These are phyloP conservation scores for Cadophora sp. DNA, from an alignment of 2,329 filamentous ascomycete species.

Conservation along the genomic window DNA sequence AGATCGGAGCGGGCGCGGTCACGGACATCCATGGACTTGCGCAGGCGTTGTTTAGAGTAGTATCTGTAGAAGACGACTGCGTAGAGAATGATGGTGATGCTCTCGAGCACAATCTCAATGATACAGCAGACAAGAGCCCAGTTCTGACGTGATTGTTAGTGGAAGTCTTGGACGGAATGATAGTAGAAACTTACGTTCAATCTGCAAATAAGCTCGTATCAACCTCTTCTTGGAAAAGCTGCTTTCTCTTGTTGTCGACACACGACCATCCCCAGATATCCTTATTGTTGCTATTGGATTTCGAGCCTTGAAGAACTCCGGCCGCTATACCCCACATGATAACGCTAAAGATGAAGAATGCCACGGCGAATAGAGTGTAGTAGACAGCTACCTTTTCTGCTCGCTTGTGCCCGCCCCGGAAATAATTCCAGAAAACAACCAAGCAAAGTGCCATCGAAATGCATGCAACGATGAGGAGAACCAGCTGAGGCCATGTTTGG, in stretches of 20 bases:
- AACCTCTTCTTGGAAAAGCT: conserved; percentile 81
- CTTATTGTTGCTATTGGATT: conserved; percentile 75
- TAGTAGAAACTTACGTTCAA: conserved; percentile 66
- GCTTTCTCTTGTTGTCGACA: conserved; percentile 80
- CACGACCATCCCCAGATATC: conserved; percentile 99
- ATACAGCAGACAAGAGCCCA: conserved; percentile 97
- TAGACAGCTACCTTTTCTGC: conserved; percentile 95
- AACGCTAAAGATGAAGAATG: conserved; percentile 92
- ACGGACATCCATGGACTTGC: conserved; percentile 95
- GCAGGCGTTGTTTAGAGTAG: conserved; percentile 93
- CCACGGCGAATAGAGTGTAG: conserved; percentile 92
- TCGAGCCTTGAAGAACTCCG: conserved; percentile 80
- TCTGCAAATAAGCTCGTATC: conserved; percentile 91
- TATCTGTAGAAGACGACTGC: conserved; percentile 96
- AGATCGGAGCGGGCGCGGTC: conserved; percentile 94
- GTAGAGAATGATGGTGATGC: conserved; percentile 91
- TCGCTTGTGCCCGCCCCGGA: conserved; percentile 82
- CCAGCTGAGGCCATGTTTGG: conserved; percentile 86
- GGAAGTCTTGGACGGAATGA: background rate
- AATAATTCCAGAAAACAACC: conserved; percentile 84
- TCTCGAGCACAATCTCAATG: conserved; percentile 93
- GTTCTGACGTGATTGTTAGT: conserved; percentile 61
- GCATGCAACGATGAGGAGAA: conserved; percentile 79
- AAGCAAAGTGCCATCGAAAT: conserved; percentile 83
- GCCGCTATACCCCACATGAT: conserved; percentile 91